These are phyloP conservation scores for Knufia petricola DNA, from an alignment of 2,329 filamentous ascomycete genomes.

Conservation along the genomic window DNA sequence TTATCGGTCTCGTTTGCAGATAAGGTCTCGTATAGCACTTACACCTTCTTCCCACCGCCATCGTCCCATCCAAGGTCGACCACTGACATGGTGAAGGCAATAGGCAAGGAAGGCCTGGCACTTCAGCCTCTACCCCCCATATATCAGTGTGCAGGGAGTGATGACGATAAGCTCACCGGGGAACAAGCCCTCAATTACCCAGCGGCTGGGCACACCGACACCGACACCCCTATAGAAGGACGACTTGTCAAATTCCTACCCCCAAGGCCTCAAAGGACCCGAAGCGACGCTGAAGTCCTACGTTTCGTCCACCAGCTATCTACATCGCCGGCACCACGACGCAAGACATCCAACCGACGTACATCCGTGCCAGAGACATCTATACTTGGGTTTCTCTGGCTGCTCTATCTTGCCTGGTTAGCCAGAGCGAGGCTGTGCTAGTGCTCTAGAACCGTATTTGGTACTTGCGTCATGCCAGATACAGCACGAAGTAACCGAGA, in stretches of 20 bases:
- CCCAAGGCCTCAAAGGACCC: neutral
- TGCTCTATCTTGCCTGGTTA: conserved; percentile 7
- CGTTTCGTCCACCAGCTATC: neutral
- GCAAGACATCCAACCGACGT: neutral
- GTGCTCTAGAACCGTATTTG: too few species aligned
- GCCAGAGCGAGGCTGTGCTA: neutral
- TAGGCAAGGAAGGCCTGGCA: neutral
- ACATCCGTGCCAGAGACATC: neutral
- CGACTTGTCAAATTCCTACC: neutral
- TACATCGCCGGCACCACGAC: neutral
- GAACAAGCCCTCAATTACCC: neutral
- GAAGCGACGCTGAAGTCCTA: conserved; percentile 3
- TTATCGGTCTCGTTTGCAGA: neutral
- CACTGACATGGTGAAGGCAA: neutral
- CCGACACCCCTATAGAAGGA: neutral
- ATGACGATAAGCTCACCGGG: neutral
- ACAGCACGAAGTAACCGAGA: too few species aligned
- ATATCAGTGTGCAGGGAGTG: neutral
- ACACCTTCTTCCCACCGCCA: neutral
- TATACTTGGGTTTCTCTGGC: conserved; percentile 4
- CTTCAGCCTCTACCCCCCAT: neutral
- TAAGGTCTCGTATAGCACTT: neutral
- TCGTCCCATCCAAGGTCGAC: neutral
- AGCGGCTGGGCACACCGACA: too few species aligned
- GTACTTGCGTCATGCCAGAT: too few species aligned